Evolutionary conservation across 108 stramenopile species (phyloP), one percentile per base, ranked within the genome.

Genomic region (Skeletonema costatum): DNA sequence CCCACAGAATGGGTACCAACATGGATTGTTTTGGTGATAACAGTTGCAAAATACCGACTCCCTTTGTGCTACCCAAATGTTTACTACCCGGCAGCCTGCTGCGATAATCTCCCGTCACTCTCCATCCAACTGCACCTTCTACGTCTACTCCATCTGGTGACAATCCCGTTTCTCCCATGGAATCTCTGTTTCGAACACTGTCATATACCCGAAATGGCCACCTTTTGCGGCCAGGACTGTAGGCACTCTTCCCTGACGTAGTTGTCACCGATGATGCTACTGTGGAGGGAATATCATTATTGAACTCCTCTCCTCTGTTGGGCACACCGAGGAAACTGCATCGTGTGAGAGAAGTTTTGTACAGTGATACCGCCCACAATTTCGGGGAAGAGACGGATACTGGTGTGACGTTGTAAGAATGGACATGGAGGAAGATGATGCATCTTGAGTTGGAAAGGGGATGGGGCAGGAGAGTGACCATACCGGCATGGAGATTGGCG

Each of bases 381-480:
- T 85, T 90, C 7, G 87, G 85, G 19, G 70, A 70, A 10, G 81
- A 77, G 16, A 87, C 74, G 13, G 89, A 88, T 25, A 88, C 86
- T 16, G 85, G 79, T 4, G 84, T 90, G 42, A 72, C 84, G 64
- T 75, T 17, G 89, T 90, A 39, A 90, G 63, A 30, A 90, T 90
- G 56, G 85, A 87, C 89, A 90, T 90, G 77, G 85, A 73, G 3
- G 86, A 86, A 17, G 70, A 62, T 2, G 73, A 11, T 25, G 25
- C 25, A 58, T 68, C 73, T 35, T 31, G 19, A 32, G n/a, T 19
- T 6, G 69, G 69, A 32, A 56, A 56, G 21, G 76, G 64, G 9
- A 77, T 19, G 10, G 64, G 64, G 32, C 67, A 75, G 19, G 87
- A 74, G 17, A 88, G 73, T 32, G 85, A 84, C 85, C 85, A 88